Base-by-base conservation (phyloP, 306 rosid genomes). In the Purshia tridentata region DNA sequence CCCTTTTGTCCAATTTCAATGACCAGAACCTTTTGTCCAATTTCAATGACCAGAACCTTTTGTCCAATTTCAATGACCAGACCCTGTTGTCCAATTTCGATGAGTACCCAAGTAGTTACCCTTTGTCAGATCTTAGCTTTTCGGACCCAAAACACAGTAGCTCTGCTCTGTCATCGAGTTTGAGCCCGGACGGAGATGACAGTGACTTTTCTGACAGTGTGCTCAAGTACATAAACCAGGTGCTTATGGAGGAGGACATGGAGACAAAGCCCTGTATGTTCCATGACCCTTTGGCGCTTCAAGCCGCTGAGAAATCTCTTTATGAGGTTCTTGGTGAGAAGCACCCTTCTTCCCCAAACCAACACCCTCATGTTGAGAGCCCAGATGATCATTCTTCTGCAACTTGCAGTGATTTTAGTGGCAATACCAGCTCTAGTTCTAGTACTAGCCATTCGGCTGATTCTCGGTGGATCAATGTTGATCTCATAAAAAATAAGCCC, bases 231-330 rank as follows among this genome's bases (percentile, higher is more conserved):
- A 79, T 91, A 67, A 79, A 67, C 76, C 86, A 91, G 72, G 76
- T 87, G 75, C 89, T 91, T 1, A 82, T 86, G 89, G 87, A 91
- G 51, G 97, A 88, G 63, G 85, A 86, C 49, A 76, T 86, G 16
- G 90, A 88, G 39, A 65, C 76, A n/a, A 85, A 74, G 18, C 89
- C 89, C 0, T 74, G 62, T 5, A 80, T 86, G 83, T 83, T 85
- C 41, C 80, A 76, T 55, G 88, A 86, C 71, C 82, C 88, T 69
- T 58, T 79, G 64, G 83, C 85, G 44, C 89, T 86, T 57, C 86
- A 80, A 70, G 72, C 88, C 9, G 54, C 86, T 18, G 94, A 86
- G 84, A 79, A 81, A 77, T 86, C 92, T 16, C 68, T 91, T 2
- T 85, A 69, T 70, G 84, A 88, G 11, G 79, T 70, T 63, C 72